Base-by-base conservation (phyloP, 148 eudicot species). In the Diospyros kaki region DNA sequence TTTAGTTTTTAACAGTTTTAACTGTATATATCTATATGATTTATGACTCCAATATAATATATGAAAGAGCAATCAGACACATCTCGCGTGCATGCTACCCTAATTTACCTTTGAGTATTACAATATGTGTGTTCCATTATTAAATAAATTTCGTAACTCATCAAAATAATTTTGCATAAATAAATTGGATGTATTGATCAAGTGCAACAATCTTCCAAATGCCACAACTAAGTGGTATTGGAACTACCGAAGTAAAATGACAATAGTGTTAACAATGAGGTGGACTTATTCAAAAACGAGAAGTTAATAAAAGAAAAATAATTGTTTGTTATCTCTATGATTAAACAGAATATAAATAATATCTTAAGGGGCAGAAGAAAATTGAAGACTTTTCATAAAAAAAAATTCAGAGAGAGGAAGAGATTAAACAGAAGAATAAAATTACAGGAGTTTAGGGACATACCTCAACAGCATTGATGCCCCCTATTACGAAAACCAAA, bases 401-500 rank as follows among this genome's bases (percentile, higher is more conserved):
- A 28, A 28, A 28, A 28, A 28, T 28, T n/a, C n/a, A n/a, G 28
- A 28, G 0, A 28, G 28, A 17, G 44, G 41, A 28, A 68, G 72
- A 74, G 71, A 75, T 56, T 73, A 15, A 39, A 51, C 28, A 17
- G 43, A 10, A 73, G 9, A 4, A 8, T 18, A 13, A 28, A 5
- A 9, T 5, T 46, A 15, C 10, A 48, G 0, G 7, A 62, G 46
- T 48, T 17, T 5, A 58, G 46, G 52, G 9, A 44, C 72, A 6
- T 69, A 94, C 98, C 98, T 95, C 98, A 75, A 88, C 68, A 14
- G 88, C 89, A 44, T 89, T 95, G 80, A 90, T 90, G 83, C 98
- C 98, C 17, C 98, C 98, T 43, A 95, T 66, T 13, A 95, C 87
- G 71, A 90, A 95, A 56, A 95, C 94, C 78, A 95, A 81, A 84